Evolutionary conservation across 768 basidiomycete species (phyloP).

Genomic region (Boletus huronensis): DNA sequence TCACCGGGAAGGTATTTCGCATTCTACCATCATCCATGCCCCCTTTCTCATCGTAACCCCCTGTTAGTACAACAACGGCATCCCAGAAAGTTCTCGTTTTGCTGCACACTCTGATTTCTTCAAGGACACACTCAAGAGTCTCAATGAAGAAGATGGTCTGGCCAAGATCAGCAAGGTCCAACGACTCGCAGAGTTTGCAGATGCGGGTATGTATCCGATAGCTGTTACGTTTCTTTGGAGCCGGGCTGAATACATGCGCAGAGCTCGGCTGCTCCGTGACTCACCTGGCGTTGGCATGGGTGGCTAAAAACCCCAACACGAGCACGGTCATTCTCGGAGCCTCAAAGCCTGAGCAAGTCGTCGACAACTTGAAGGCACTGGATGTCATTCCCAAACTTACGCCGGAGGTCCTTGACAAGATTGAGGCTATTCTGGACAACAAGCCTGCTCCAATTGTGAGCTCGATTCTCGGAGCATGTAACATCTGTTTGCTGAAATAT

Average conservation of each 20-base stretch:
- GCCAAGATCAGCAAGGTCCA: constrained; percentile 48
- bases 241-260: constrained; percentile 9
- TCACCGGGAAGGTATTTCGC: constrained; percentile 47
- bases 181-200: constrained; percentile 44
- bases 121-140: constrained; percentile 41
- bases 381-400: constrained; percentile 54
- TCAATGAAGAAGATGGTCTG: constrained; percentile 40
- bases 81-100: constrained; percentile 52
- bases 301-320: constrained; percentile 47
- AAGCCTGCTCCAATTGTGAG: constrained; percentile 31
- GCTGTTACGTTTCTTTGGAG: background rate
- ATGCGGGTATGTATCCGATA: constrained; percentile 23
- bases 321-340: constrained; percentile 48
- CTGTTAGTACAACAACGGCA: constrained; percentile 44
- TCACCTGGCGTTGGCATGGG: constrained; percentile 58
- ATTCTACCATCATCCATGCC: background rate
- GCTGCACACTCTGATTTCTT: constrained; percentile 46
- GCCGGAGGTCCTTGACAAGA: constrained; percentile 45
- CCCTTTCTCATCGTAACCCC: background rate
- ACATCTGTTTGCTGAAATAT: constrained; percentile 4
- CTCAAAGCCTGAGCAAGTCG: constrained; percentile 45
- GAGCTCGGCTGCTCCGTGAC: constrained; percentile 46
- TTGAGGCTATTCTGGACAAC: constrained; percentile 51
- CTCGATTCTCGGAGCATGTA: background rate
- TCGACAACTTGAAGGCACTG: constrained; percentile 50